These are phyloP conservation scores for Verticillium dahliae DNA, from an alignment of 2,329 filamentous ascomycete species.

Conservation along the genomic window DNA sequence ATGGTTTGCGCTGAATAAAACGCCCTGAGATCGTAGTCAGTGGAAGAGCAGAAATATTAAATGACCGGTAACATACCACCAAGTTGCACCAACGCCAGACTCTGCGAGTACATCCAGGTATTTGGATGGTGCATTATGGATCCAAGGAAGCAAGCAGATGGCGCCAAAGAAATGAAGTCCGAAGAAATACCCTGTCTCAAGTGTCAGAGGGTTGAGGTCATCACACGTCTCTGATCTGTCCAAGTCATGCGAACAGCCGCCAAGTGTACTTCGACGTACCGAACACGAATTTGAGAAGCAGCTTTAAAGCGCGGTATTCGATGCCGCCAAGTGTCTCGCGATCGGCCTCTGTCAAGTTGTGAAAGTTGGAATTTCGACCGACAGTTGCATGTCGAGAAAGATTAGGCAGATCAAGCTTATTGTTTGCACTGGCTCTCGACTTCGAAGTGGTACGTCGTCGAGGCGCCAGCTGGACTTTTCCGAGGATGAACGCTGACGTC, in stretches of 20 bases:
- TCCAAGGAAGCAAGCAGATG: conserved; percentile 42
- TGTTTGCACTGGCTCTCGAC: background rate
- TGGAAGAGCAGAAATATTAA: background rate
- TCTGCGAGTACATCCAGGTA: conserved; percentile 31
- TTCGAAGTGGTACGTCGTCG: background rate
- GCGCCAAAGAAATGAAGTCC: conserved; percentile 38
- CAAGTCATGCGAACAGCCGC: too few relatives aligned
- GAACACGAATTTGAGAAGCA: conserved; percentile 38
- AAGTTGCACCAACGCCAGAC: conserved; percentile 31
- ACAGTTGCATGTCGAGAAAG: conserved; percentile 35
- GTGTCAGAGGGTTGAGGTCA: background rate
- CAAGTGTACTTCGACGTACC: conserved; percentile 17
- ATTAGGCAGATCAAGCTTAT: conserved; percentile 19
- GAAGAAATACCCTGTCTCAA: conserved; percentile 32
- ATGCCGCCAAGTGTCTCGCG: conserved; percentile 42
- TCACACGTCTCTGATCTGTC: too few relatives aligned
- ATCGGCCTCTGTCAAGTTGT: conserved; percentile 31
- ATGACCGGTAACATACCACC: conserved; percentile 36
- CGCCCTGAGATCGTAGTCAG: conserved; percentile 23
- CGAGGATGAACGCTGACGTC: conserved; percentile 2
- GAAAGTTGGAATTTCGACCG: conserved; percentile 38
- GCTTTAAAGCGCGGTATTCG: conserved; percentile 42
- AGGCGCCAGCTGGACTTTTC: background rate
- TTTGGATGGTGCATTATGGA: conserved; percentile 29
- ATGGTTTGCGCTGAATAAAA: conserved; percentile 45